A percentile compares a stretch with the other conserved stretches of the same genome.
Conservation (phyloP, 1,284 basidiomycete genomes). For the Bondarzewia mesenterica region DNA sequence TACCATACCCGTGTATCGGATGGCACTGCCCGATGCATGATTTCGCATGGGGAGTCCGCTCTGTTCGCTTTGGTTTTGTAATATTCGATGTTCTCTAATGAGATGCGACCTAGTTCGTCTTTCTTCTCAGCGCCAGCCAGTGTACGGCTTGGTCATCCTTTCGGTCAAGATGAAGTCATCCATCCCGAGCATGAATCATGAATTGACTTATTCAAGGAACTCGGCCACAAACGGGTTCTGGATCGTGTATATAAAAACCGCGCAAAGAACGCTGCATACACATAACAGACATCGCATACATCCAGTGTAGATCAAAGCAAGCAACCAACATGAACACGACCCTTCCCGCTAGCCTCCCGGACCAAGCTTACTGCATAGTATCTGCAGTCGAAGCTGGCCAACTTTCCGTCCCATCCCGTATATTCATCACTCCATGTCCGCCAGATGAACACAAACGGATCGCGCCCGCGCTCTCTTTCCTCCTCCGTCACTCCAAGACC, state of each 20-base stretch:
- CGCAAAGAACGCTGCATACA: not conserved
- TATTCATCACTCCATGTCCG: not conserved
- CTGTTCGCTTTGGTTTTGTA: no score
- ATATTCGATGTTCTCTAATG: no score
- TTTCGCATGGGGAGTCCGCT: no score
- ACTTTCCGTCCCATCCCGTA: not conserved
- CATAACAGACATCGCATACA: not conserved
- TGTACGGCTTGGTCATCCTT: no score
- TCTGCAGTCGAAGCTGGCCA: conserved; percentile 3
- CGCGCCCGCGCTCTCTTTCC: conserved; percentile 40
- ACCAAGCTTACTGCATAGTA: conserved; percentile 2
- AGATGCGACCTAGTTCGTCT: no score
- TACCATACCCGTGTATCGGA: no score
- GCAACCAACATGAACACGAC: conserved; percentile 3
- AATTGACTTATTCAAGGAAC: not conserved
- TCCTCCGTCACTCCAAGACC: conserved; percentile 35
- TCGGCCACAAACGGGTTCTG: not conserved
- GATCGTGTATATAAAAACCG: not conserved
- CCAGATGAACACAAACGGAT: conserved; percentile 8
- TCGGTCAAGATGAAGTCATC: no score
- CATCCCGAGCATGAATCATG: not conserved
- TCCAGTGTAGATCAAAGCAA: not conserved
- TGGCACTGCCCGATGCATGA: no score
- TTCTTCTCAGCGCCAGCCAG: no score
- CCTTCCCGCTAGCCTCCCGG: not conserved